Evolutionary conservation across 768 basidiomycete species (phyloP).

Genomic region (Clitopilus hobsonii): DNA sequence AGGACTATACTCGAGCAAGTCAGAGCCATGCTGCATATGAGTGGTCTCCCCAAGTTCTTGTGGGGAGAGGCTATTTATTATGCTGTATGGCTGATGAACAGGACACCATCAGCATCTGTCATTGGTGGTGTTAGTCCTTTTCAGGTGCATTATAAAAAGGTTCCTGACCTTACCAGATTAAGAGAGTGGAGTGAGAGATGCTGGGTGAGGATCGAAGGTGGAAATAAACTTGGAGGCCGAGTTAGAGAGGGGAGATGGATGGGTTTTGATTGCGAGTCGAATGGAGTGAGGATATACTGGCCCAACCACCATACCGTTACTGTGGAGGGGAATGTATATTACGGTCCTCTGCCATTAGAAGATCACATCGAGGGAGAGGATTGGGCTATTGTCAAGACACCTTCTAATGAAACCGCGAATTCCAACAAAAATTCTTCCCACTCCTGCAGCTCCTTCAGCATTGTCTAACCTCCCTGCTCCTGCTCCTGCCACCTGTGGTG

Average conservation of each 20-base stretch:
- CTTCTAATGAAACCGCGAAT: no score
- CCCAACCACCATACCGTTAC: no score
- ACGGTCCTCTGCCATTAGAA: no score
- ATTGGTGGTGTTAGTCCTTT: slow-evolving; percentile 4
- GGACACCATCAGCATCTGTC: slow-evolving; percentile 14
- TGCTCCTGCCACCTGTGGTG: no score
- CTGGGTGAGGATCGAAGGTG: slow-evolving; percentile 16
- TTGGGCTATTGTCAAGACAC: no score
- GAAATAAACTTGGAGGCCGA: slow-evolving; percentile 20
- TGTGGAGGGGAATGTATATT: no score
- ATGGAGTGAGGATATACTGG: no score
- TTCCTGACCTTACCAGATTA: slow-evolving; percentile 14
- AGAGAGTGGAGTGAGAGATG: slow-evolving; percentile 17
- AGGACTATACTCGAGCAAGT: slow-evolving; percentile 18
- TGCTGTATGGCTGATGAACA: slow-evolving; percentile 22
- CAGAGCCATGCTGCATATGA: slow-evolving; percentile 19
- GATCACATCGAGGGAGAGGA: no score
- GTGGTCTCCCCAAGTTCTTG: slow-evolving; percentile 19
- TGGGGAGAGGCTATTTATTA: slow-evolving; percentile 26
- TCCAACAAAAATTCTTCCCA: no score
- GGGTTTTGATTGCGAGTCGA: slow-evolving; percentile 28
- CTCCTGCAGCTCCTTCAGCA: no score
- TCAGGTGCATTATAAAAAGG: slow-evolving; percentile 7
- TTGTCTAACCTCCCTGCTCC: no score
- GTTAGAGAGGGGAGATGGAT: slow-evolving; percentile 26